Percentiles rank a stretch among this genome's conserved stretches.
These are phyloP conservation scores for Glycine tomentella DNA, from an alignment of 306 rosid genomes.

Conservation along the genomic window DNA sequence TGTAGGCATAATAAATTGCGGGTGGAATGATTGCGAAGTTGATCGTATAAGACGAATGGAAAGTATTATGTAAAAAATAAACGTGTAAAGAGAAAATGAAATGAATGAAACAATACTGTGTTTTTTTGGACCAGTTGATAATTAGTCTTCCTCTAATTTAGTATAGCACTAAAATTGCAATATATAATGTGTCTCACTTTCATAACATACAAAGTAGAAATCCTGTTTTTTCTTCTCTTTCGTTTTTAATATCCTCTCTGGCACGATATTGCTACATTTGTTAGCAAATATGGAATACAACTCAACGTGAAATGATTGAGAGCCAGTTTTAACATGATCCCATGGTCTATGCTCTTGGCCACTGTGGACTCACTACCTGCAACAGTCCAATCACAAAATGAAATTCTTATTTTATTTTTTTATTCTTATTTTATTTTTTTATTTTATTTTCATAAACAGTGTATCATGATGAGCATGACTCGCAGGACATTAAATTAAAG, in stretches of 20 bases:
- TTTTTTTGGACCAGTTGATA: constrained; percentile 1
- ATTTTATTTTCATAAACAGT: no score
- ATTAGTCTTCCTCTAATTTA: neutral
- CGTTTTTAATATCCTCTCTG: neutral
- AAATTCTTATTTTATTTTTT: neutral
- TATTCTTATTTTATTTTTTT: no score
- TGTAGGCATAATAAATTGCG: neutral
- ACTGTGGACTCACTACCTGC: constrained; percentile 98
- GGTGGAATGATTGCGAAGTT: neutral
- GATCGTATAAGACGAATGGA: neutral
- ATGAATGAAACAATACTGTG: neutral
- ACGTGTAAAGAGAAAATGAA: neutral
- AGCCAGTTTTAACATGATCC: constrained; percentile 5
- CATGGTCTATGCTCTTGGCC: constrained; percentile 73
- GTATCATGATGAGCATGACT: neutral
- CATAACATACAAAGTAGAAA: neutral
- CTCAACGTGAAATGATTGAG: constrained; percentile 4
- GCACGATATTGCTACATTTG: neutral
- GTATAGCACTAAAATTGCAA: neutral
- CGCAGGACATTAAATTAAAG: neutral
- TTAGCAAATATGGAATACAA: constrained; percentile 21
- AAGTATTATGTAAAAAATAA: neutral
- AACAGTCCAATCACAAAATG: neutral
- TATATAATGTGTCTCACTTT: neutral
- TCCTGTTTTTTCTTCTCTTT: neutral